Evolutionary conservation across 2,329 filamentous ascomycete genomes (phyloP).

Genomic region (Monosporascus sp.): DNA sequence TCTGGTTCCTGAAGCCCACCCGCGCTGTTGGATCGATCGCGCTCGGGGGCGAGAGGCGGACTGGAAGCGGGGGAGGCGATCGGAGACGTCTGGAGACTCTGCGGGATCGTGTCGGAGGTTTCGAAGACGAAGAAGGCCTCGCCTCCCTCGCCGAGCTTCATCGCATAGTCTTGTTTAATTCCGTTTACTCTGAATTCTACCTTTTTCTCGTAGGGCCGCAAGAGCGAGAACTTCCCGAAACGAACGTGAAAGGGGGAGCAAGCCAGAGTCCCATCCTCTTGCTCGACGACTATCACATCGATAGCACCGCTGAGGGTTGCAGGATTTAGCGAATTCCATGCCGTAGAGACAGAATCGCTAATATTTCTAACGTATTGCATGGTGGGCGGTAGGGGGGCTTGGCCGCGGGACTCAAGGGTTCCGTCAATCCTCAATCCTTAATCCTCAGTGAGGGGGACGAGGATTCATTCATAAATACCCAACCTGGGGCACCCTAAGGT

Average conservation of each 20-base stretch:
- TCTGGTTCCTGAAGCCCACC: constrained; percentile 61
- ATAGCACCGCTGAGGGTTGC: constrained; percentile 96
- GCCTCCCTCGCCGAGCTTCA: constrained; percentile 96
- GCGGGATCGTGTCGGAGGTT: constrained; percentile 86
- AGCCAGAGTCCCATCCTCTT: constrained; percentile 80
- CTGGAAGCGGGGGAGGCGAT: constrained; percentile 85
- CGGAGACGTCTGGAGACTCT: constrained; percentile 88
- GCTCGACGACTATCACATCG: constrained; percentile 97
- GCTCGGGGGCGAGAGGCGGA: constrained; percentile 57
- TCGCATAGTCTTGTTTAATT: constrained; percentile 84
- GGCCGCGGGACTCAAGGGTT: not conserved
- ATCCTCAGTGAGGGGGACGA: no score
- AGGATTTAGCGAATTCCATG: constrained; percentile 99
- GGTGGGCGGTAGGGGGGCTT: constrained; percentile 17
- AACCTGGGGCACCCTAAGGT: no score
- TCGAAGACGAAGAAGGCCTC: constrained; percentile 99
- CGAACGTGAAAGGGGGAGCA: constrained; percentile 98
- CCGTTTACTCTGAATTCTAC: constrained; percentile 97
- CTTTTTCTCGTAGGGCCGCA: constrained; percentile 96
- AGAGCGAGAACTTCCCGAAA: constrained; percentile 95
- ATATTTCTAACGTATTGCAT: constrained; percentile 99
- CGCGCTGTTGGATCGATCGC: constrained; percentile 29
- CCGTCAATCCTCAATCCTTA: no score
- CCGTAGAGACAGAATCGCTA: constrained; percentile 92
- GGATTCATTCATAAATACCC: no score